Conservation (phyloP, 257 asterid species). For the Knoxia roxburghii region DNA sequence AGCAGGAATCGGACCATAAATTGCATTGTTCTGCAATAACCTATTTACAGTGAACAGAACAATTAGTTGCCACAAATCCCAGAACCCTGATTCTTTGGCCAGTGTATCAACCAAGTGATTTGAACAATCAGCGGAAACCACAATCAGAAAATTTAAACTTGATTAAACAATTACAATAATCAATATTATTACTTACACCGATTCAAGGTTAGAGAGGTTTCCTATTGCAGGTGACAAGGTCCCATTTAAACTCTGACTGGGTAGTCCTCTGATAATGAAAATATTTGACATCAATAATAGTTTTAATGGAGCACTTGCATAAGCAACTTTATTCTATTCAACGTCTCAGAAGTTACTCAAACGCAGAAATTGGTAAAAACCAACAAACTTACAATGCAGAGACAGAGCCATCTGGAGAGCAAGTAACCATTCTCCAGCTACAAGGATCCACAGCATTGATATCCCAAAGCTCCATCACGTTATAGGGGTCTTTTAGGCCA, state of each 20-base stretch:
- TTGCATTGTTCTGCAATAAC: slow-evolving; percentile 87
- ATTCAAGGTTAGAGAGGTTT: slow-evolving; percentile 73
- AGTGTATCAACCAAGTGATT: neutral
- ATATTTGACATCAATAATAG: slow-evolving; percentile 11
- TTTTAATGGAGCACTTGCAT: neutral
- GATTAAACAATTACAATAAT: neutral
- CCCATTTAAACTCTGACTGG: slow-evolving; percentile 80
- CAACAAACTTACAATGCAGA: slow-evolving; percentile 67
- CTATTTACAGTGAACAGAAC: slow-evolving; percentile 32
- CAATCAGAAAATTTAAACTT: neutral
- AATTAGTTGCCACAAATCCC: neutral
- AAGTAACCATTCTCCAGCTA: slow-evolving; percentile 95
- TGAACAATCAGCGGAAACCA: neutral
- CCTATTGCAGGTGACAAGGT: slow-evolving; percentile 75
- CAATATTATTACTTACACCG: slow-evolving; percentile 56
- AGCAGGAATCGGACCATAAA: slow-evolving; percentile 68
- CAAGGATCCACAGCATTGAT: slow-evolving; percentile 96
- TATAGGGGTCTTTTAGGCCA: slow-evolving; percentile 67
- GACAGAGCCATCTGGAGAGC: slow-evolving; percentile 77
- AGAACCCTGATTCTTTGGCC: neutral
- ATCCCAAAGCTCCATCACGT: slow-evolving; percentile 92
- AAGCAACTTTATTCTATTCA: neutral
- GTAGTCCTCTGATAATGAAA: slow-evolving; percentile 57
- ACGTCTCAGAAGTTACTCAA: neutral
- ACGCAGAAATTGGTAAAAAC: neutral